Evolutionary conservation across 768 basidiomycete species (phyloP).

Genomic region (Polyporus arcularius): DNA sequence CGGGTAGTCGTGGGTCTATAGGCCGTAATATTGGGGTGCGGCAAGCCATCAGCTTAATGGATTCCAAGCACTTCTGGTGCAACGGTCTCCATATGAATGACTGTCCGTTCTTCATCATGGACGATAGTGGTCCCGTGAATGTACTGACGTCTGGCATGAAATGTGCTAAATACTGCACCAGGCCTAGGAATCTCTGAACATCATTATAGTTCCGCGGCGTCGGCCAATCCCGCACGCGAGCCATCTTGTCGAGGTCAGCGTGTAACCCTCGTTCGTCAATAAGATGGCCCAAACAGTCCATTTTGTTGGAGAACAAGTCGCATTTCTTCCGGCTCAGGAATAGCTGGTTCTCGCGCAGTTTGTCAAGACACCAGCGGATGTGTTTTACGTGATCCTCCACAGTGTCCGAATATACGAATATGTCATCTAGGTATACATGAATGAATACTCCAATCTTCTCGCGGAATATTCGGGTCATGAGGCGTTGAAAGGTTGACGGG

Average conservation of each 20-base stretch:
- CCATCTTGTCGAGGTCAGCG: slow-evolving; percentile 39
- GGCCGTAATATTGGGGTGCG: slow-evolving; percentile 19
- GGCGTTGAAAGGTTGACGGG: slow-evolving; percentile 44
- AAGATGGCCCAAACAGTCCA: slow-evolving; percentile 43
- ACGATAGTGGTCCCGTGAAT: slow-evolving; percentile 34
- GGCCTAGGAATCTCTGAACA: slow-evolving; percentile 41
- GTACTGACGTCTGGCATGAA: slow-evolving; percentile 38
- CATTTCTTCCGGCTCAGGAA: slow-evolving; percentile 38
- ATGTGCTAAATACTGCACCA: slow-evolving; percentile 39
- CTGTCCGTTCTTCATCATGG: slow-evolving; percentile 30
- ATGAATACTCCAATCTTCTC: slow-evolving; percentile 39
- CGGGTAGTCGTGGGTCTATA: not conserved
- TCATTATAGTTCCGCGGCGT: slow-evolving; percentile 36
- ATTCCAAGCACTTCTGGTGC: slow-evolving; percentile 25
- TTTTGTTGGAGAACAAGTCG: slow-evolving; percentile 29
- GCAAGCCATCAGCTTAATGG: slow-evolving; percentile 17
- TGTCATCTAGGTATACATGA: slow-evolving; percentile 47
- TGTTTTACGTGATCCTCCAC: slow-evolving; percentile 41
- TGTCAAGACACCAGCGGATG: slow-evolving; percentile 34
- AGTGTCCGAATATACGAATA: slow-evolving; percentile 40
- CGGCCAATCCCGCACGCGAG: slow-evolving; percentile 34
- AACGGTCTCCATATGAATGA: slow-evolving; percentile 27
- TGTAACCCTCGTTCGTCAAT: slow-evolving; percentile 42
- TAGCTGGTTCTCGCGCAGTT: slow-evolving; percentile 29
- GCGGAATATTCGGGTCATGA: slow-evolving; percentile 45